Percentiles rank a stretch among this genome's conserved stretches.
phyloP scores from a whole-genome alignment of 2,329 filamentous ascomycete genomes.

The Phaeophleospora eucalypticola region DNA sequence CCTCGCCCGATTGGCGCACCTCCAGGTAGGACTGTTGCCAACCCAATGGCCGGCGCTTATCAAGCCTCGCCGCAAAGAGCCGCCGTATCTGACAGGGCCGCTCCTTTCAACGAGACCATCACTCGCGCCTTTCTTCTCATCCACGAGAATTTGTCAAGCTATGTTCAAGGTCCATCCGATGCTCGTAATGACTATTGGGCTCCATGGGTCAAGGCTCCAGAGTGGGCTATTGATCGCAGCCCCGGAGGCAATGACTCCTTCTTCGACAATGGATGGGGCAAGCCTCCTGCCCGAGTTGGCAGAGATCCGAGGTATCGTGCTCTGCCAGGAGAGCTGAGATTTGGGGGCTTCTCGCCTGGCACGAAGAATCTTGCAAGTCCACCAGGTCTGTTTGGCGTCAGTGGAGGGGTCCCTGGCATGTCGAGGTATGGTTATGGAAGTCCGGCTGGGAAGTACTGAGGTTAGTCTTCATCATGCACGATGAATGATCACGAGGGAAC shows the following conservation, averaged over 20 bases:
- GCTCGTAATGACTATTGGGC: slow-evolving; percentile 38
- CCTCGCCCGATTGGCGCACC: slow-evolving; percentile 8
- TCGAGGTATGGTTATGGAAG: background rate
- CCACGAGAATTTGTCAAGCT: slow-evolving; percentile 41
- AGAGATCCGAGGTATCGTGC: slow-evolving; percentile 35
- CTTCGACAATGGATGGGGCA: slow-evolving; percentile 37
- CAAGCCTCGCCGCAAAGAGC: slow-evolving; percentile 4
- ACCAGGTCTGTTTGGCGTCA: background rate
- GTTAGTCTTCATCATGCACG: no score
- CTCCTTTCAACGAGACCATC: slow-evolving; percentile 10
- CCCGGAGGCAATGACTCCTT: slow-evolving; percentile 38
- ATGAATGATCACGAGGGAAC: no score
- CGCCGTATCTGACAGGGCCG: background rate
- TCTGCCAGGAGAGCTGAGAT: slow-evolving; percentile 19
- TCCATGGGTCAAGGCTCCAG: slow-evolving; percentile 36
- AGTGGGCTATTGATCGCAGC: slow-evolving; percentile 38
- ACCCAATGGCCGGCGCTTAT: background rate
- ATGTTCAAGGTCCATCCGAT: slow-evolving; percentile 35
- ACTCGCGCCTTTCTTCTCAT: slow-evolving; percentile 40
- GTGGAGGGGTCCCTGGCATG: background rate
- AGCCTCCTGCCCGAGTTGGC: slow-evolving; percentile 35
- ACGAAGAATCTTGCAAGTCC: background rate
- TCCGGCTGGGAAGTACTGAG: background rate
- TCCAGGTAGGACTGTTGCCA: background rate
- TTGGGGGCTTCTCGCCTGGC: slow-evolving; percentile 16